A percentile compares a stretch with the other conserved stretches of the same genome.
phyloP scores from a whole-genome alignment of 345 rosid species.

The Salix dunnii region DNA sequence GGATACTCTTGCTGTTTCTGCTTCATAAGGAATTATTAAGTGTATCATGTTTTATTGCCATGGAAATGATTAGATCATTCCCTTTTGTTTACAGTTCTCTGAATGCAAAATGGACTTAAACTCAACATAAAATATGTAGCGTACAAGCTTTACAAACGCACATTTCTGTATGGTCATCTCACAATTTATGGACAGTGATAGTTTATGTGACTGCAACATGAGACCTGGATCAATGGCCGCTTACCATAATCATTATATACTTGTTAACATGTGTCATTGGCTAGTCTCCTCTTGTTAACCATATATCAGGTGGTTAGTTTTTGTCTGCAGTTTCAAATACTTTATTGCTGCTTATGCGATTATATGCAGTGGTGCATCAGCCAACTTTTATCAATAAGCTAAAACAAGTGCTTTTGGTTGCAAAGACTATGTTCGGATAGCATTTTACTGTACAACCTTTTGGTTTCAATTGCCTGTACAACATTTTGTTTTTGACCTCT shows the following conservation, averaged over 20 bases:
- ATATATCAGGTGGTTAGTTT: background rate
- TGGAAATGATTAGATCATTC: background rate
- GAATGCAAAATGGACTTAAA: background rate
- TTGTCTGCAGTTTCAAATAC: background rate
- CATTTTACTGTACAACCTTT: background rate
- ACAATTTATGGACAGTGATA: background rate
- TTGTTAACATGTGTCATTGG: background rate
- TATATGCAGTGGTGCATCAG: background rate
- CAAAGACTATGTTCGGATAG: background rate
- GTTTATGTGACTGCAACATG: background rate
- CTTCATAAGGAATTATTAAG: background rate
- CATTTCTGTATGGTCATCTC: background rate
- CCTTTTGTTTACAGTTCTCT: background rate
- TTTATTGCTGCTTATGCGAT: background rate
- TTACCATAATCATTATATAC: background rate
- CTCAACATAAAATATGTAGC: background rate
- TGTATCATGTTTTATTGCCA: background rate
- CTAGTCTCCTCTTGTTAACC: background rate
- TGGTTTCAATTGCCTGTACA: background rate
- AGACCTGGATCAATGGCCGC: background rate
- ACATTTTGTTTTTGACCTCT: background rate
- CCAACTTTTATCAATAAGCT: background rate
- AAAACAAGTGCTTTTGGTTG: background rate
- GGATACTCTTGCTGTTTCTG: background rate
- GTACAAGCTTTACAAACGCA: background rate